Base-by-base conservation (phyloP, 345 rosid species). In the Eucalyptus grandis region DNA sequence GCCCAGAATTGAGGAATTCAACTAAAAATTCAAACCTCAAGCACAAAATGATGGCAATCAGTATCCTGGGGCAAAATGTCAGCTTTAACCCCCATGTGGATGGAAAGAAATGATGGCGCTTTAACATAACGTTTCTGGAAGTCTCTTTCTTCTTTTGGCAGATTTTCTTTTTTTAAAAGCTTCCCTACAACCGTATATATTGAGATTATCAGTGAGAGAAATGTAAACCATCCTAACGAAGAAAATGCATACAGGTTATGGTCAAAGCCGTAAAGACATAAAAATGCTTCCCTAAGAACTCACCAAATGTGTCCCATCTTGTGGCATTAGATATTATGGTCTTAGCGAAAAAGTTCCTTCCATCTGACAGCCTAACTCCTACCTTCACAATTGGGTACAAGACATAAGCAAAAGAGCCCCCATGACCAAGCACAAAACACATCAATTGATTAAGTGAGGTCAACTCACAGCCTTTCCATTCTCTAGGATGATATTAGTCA, bases 251-350 rank as follows among this genome's bases (percentile, higher is more conserved):
- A 43, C 81, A 54, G 67, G n/a, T 31, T 83, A 26, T 44, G 26
- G 6, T 12, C 34, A 49, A 49, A 85, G 34, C 30, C 12, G 2
- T 53, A 44, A 50, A 87, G 87, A 80, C 86, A 88, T 77, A 43
- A 50, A 90, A 85, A 86, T 88, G 86, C 49, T 80, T 46, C 50
- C 5, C 43, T 31, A 44, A 34, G 37, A 51, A 91, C 99, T 93
- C 91, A 98, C 99, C 98, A 91, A 98, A 98, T 44, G 99, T 98
- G 91, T 96, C 99, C 99, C 99, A 98, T 95, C 99, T 96, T 56
- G 99, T 97, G 89, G 99, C 99, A 92, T 97, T 98, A 89, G 99
- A 98, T 88, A 98, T 94, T 90, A 96, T 90, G 22, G 98, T 97
- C 90, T 93, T 94, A 72, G 97, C 96, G 22, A 91, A 96, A 92